phyloP scores from a whole-genome alignment of 116 monocot genomes.

The Iris pallida region DNA sequence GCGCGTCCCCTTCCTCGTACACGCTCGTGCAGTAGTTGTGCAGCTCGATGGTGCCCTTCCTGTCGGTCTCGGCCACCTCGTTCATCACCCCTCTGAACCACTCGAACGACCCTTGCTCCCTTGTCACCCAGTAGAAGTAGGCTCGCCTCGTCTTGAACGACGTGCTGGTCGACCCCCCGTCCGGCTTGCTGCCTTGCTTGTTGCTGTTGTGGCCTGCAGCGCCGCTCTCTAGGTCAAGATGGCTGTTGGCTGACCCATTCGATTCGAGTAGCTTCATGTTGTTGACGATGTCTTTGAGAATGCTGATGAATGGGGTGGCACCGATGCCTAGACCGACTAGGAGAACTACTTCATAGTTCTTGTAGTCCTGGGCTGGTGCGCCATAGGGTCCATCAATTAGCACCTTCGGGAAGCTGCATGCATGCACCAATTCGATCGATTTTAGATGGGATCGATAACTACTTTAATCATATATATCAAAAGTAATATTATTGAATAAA shows the following conservation, averaged over 20 bases:
- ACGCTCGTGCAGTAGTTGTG: slow-evolving; percentile 65
- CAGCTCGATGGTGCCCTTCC: slow-evolving; percentile 38
- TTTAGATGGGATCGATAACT: not conserved
- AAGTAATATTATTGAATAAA: too few species aligned
- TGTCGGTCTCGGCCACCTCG: slow-evolving; percentile 52
- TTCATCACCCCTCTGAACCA: slow-evolving; percentile 76
- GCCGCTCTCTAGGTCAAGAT: not conserved
- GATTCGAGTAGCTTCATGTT: slow-evolving; percentile 31
- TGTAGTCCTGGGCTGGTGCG: slow-evolving; percentile 69
- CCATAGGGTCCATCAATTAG: slow-evolving; percentile 78
- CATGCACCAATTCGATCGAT: not conserved
- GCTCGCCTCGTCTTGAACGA: slow-evolving; percentile 33
- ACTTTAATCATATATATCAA: too few species aligned
- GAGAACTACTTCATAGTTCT: slow-evolving; percentile 58
- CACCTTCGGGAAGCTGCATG: slow-evolving; percentile 49
- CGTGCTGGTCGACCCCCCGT: not conserved
- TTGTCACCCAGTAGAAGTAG: slow-evolving; percentile 82
- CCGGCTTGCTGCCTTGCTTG: too few species aligned
- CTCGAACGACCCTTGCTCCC: slow-evolving; percentile 73
- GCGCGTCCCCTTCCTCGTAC: slow-evolving; percentile 57
- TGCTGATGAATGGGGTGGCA: slow-evolving; percentile 78
- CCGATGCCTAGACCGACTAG: slow-evolving; percentile 74
- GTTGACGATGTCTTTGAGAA: slow-evolving; percentile 62
- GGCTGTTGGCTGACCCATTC: not conserved
- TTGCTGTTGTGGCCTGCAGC: not conserved